Evolutionary conservation across 1,139 yeast species (phyloP).

Genomic region (Torulaspora pretoriensis): DNA sequence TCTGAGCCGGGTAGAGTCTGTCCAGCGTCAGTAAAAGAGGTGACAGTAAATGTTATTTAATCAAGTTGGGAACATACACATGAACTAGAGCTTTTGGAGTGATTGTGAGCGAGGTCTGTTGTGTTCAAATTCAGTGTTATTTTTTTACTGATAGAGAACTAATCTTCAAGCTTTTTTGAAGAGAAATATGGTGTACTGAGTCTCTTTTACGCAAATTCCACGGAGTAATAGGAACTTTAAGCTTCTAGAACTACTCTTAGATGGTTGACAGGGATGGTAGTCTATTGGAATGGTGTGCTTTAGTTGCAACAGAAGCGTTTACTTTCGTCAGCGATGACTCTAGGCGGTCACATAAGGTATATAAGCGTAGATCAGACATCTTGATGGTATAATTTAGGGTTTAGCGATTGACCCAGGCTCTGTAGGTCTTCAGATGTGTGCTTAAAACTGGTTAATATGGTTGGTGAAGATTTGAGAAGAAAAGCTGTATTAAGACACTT

Average conservation of each 20-base stretch:
- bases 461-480: constrained; percentile 18
- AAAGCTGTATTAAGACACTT: constrained; percentile 19
- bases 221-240: too few relatives aligned
- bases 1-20: background rate
- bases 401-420: background rate
- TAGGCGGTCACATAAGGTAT: background rate
- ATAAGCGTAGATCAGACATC: background rate
- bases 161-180: too few relatives aligned
- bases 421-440: background rate
- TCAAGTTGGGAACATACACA: too few relatives aligned
- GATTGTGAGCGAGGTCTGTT: too few relatives aligned
- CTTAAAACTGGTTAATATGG: constrained; percentile 1
- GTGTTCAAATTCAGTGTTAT: too few relatives aligned
- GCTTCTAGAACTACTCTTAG: too few relatives aligned
- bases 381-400: background rate
- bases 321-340: constrained; percentile 1
- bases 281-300: too few relatives aligned
- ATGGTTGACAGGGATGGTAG: too few relatives aligned
- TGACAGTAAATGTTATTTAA: constrained; percentile 1
- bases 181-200: too few relatives aligned
- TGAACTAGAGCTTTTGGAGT: too few relatives aligned
- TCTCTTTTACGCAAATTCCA: too few relatives aligned
- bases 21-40: constrained; percentile 1
- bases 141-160: too few relatives aligned
- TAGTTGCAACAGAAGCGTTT: background rate